phyloP scores from a whole-genome alignment of 148 eudicot species.

The Oxyria digyna region DNA sequence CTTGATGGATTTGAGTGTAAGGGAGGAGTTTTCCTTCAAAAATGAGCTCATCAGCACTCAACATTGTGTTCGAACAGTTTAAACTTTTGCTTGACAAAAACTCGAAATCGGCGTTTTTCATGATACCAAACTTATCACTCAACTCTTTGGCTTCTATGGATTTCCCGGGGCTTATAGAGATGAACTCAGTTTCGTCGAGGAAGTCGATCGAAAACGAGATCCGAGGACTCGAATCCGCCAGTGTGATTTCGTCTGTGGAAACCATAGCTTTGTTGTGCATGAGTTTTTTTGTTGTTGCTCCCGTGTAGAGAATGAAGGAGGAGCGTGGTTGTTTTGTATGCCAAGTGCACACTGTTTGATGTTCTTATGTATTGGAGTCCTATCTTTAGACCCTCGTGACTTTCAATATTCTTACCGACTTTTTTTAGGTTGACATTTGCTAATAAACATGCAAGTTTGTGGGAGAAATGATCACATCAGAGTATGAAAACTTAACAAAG shows the following conservation, averaged over 20 bases:
- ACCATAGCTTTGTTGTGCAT: background rate
- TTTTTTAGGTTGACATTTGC: background rate
- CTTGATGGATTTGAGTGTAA: constrained; percentile 24
- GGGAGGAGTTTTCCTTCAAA: constrained; percentile 48
- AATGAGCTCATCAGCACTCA: constrained; percentile 45
- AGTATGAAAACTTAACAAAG: too few species aligned
- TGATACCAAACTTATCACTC: background rate
- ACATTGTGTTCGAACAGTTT: constrained; percentile 18
- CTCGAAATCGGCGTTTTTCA: constrained; percentile 20
- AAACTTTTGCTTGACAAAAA: constrained; percentile 13
- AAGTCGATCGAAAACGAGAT: constrained; percentile 4
- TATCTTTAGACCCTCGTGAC: background rate
- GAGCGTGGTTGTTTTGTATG: background rate
- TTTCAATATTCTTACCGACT: background rate
- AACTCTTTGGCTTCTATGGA: too few species aligned
- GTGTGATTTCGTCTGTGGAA: background rate
- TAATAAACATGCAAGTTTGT: background rate
- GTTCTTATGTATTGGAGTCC: background rate
- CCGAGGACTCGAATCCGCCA: background rate
- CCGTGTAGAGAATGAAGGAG: background rate
- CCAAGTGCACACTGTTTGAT: background rate
- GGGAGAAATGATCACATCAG: too few species aligned
- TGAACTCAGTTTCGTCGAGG: background rate
- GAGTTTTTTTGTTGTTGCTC: background rate
- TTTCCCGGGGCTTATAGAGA: constrained; percentile 1